phyloP scores from a whole-genome alignment of 805 yeast genomes.

The Saccharomycopsis amapae region DNA sequence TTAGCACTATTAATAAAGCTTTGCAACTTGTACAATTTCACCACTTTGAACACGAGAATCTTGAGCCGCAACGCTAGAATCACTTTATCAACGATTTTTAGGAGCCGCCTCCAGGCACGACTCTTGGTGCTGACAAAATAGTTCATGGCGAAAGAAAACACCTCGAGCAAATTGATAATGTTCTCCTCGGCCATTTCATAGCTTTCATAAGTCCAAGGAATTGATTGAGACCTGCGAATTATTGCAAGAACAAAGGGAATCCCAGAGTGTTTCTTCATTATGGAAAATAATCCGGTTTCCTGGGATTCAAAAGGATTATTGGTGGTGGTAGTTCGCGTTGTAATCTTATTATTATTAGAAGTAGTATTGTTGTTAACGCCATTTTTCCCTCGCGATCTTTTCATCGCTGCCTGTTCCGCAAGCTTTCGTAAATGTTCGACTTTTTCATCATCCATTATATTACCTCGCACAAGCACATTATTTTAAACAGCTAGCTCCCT shows the following conservation, averaged over 20 bases:
- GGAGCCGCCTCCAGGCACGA: neutral
- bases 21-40: slow-evolving; percentile 7
- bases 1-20: too few species aligned
- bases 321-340: too few species aligned
- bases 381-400: too few species aligned
- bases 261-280: slow-evolving; percentile 15
- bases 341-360: too few species aligned
- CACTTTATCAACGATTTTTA: slow-evolving; percentile 9
- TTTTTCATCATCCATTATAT: slow-evolving; percentile 16
- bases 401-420: neutral
- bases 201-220: slow-evolving; percentile 3
- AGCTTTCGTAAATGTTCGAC: slow-evolving; percentile 12
- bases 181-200: slow-evolving; percentile 15
- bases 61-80: slow-evolving; percentile 13
- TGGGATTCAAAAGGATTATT: too few species aligned
- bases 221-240: neutral
- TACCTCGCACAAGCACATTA: too few species aligned
- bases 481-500: too few species aligned
- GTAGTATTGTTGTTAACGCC: too few species aligned
- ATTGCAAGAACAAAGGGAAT: slow-evolving; percentile 11
- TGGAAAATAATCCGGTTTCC: too few species aligned
- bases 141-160: slow-evolving; percentile 11
- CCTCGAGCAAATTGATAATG: slow-evolving; percentile 15
- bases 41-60: slow-evolving; percentile 8
- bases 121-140: slow-evolving; percentile 9